Percentiles rank a stretch among this genome's conserved stretches.
These are phyloP conservation scores for Trametes cinnabarina DNA, from an alignment of 768 basidiomycete species.

Conservation along the genomic window DNA sequence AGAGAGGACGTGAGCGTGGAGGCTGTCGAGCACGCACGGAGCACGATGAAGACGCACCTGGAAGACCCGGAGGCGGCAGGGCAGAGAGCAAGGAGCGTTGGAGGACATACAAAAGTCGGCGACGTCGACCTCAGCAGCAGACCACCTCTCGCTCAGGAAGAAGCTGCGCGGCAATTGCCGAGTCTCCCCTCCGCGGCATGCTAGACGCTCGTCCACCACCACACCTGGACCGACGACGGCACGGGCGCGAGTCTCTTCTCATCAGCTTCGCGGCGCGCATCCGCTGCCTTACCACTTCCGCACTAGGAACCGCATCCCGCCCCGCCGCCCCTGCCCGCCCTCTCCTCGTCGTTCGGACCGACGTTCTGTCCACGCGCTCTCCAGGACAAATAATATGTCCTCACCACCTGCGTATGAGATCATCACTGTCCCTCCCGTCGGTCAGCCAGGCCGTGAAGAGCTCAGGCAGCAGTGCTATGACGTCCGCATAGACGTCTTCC, in stretches of 20 bases:
- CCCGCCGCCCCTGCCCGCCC: not conserved
- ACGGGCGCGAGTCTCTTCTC: not conserved
- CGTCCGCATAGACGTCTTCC: slow-evolving; percentile 60
- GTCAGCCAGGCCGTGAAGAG: slow-evolving; percentile 37
- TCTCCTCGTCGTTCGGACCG: not conserved
- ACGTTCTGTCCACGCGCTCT: not conserved
- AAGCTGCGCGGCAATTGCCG: slow-evolving; percentile 15
- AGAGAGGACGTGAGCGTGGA: not conserved
- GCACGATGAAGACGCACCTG: slow-evolving; percentile 10
- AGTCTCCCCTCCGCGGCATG: not conserved
- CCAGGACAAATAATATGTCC: not conserved
- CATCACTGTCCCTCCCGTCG: slow-evolving; percentile 41
- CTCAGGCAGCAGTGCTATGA: slow-evolving; percentile 67
- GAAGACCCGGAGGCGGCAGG: slow-evolving; percentile 13
- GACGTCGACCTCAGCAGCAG: slow-evolving; percentile 7
- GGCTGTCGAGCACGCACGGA: not conserved
- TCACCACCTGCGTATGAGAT: slow-evolving; percentile 52
- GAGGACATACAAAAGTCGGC: slow-evolving; percentile 19
- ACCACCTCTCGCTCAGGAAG: slow-evolving; percentile 1
- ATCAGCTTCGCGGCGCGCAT: slow-evolving; percentile 4
- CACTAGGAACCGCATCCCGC: not conserved
- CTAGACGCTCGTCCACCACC: slow-evolving; percentile 1
- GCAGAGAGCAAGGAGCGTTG: slow-evolving; percentile 6
- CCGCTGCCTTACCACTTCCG: not conserved
- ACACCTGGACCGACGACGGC: not conserved